Percentiles rank a stretch among this genome's conserved stretches.
These are phyloP conservation scores for Backusella macrospora DNA, from an alignment of 192 early-diverging fungal species.

Conservation along the genomic window DNA sequence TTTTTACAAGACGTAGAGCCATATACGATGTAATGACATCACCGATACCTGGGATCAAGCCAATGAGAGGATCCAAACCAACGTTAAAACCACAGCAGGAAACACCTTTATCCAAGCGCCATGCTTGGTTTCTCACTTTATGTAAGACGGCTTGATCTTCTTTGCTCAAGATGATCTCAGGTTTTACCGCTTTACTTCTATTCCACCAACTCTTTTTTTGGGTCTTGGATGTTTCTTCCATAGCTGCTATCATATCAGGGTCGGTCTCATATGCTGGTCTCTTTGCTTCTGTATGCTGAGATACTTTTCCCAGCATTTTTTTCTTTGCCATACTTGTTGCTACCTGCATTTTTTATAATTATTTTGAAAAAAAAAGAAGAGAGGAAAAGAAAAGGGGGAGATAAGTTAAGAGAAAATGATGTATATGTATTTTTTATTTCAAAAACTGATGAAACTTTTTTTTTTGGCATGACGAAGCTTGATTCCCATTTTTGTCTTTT, in stretches of 20 bases:
- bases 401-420: background rate
- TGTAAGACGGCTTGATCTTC: constrained; percentile 34
- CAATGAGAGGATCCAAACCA: constrained; percentile 53
- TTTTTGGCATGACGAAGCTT: constrained; percentile 12
- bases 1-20: constrained; percentile 44
- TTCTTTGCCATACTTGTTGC: constrained; percentile 12
- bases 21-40: constrained; percentile 46
- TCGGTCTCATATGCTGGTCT: constrained; percentile 22
- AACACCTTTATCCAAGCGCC: constrained; percentile 47
- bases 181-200: background rate
- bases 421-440: background rate
- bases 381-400: constrained; percentile 5
- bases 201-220: constrained; percentile 32
- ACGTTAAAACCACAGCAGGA: constrained; percentile 42
- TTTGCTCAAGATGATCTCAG: constrained; percentile 33
- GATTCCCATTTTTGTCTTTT: background rate
- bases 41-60: constrained; percentile 55
- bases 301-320: background rate
- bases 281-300: background rate
- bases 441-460: constrained; percentile 8
- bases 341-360: constrained; percentile 16
- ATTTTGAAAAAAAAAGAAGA: background rate
- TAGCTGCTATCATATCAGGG: constrained; percentile 29
- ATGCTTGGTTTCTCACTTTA: constrained; percentile 48
- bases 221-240: constrained; percentile 24